Base-by-base conservation (phyloP, 352 stramenopile species). In the Globisporangium perplexum region DNA sequence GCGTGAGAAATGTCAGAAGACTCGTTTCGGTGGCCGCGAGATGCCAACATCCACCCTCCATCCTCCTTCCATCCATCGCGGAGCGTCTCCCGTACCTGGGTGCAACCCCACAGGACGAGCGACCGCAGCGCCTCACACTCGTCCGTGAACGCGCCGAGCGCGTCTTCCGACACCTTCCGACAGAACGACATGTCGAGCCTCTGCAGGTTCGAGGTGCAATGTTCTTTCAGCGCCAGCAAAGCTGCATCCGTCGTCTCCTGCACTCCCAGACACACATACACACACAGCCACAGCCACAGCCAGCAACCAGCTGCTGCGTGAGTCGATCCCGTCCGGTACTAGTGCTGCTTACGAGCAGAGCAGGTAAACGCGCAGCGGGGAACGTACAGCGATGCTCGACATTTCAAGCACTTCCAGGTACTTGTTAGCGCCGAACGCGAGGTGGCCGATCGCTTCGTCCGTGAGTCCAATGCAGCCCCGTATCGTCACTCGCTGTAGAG, bases 131-230 rank as follows among this genome's bases (percentile, higher is more conserved):
- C 72, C 10, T 81, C 65, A 11, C 66, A 64, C 4, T 61, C 47
- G 53, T 89, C 78, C 0, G 65, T 74, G 44, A 88, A 84, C 35
- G 79, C 59, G 1, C 83, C 83, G 6, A 93, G 57, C 8, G 70
- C 76, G 36, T 90, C 77, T 51, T 93, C 83, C 0, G 71, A 69
- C 14, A 93, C 72, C 20, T 77, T 77, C 15, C 83, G 69, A 33
- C 80, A 90, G 46, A 93, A 93, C 5, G 83, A 93, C 30, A 93
- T 74, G 59, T 93, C 79, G 18, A 93, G 66, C 10, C 53, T 71
- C 3, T 53, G 50, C 2, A 93, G 44, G 30, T 55, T 78, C 8
- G 60, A 62, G 7, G 61, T 48, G 26, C 79, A 90, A 41, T 77
- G 60, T 42, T 75, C 72, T 43, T 84, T 62, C 43, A 93, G 57